Evolutionary conservation across 108 stramenopile species (phyloP).

Genomic region (Nannochloropsis granulata): DNA sequence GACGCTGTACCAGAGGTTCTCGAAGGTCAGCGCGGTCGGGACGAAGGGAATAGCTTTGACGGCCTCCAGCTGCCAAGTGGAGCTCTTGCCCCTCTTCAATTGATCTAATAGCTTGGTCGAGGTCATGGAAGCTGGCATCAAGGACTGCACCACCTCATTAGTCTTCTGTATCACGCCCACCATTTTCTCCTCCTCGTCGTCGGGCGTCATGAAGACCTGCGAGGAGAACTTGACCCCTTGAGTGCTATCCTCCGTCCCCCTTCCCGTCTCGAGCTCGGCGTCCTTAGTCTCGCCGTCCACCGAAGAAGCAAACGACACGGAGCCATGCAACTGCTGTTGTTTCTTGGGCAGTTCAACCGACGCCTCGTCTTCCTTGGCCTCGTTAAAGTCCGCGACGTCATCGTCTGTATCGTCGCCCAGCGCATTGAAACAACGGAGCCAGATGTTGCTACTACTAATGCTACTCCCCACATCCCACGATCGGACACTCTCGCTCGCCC

Average conservation of each 20-base stretch:
- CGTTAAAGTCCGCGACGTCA: neutral
- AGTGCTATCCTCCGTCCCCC: neutral
- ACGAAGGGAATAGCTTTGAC: conserved; percentile 28
- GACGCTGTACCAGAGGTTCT: conserved; percentile 2
- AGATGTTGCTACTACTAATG: neutral
- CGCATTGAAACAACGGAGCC: neutral
- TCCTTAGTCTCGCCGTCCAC: neutral
- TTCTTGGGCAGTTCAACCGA: neutral
- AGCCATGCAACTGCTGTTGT: neutral
- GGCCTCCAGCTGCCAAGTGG: conserved; percentile 5
- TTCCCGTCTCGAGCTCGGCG: neutral
- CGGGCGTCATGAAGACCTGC: neutral
- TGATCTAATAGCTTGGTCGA: neutral
- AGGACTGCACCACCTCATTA: neutral
- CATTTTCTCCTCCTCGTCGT: neutral
- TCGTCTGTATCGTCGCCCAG: neutral
- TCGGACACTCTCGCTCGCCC: neutral
- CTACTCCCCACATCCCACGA: neutral
- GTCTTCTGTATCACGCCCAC: neutral
- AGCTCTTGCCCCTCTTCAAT: neutral
- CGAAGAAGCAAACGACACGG: neutral
- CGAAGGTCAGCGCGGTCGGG: conserved; percentile 36
- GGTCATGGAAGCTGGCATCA: neutral
- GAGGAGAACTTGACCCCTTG: neutral
- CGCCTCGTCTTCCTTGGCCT: neutral